A percentile compares a stretch with the other conserved stretches of the same genome.
phyloP scores from a whole-genome alignment of 2,329 filamentous ascomycete species.

The Malbranchea zuffiana region DNA sequence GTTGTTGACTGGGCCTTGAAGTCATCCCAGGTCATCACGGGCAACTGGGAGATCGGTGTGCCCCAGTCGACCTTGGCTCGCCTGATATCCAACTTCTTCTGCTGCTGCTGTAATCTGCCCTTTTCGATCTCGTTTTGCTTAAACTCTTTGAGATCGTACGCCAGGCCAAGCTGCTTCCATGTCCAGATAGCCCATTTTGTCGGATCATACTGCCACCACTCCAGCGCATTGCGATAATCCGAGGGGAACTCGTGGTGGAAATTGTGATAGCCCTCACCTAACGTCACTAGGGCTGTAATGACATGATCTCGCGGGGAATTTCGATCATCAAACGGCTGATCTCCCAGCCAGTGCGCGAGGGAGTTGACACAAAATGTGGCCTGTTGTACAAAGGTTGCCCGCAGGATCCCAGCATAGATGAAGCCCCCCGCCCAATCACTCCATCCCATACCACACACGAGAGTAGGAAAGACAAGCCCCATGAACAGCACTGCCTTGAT shows the following conservation, averaged over 20 bases:
- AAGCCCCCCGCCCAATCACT: constrained; percentile 72
- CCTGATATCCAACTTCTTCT: constrained; percentile 90
- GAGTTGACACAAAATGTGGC: constrained; percentile 91
- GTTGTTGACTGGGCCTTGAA: constrained; percentile 67
- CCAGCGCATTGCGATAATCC: constrained; percentile 82
- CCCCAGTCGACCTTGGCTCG: constrained; percentile 76
- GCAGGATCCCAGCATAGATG: constrained; percentile 73
- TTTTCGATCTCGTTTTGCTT: constrained; percentile 86
- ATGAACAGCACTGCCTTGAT: constrained; percentile 68
- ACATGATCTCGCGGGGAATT: constrained; percentile 84
- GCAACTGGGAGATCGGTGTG: constrained; percentile 70
- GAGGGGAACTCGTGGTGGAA: constrained; percentile 93
- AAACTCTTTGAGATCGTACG: constrained; percentile 84
- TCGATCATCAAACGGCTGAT: constrained; percentile 86
- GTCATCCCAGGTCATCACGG: constrained; percentile 77
- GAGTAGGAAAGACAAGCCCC: constrained; percentile 62
- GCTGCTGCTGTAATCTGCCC: constrained; percentile 74
- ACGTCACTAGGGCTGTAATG: constrained; percentile 72
- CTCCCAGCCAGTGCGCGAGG: constrained; percentile 79
- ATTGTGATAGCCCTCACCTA: constrained; percentile 87
- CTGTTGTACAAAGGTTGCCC: constrained; percentile 83
- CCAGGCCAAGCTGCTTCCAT: constrained; percentile 75
- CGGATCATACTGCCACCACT: constrained; percentile 86
- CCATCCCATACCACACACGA: constrained; percentile 69
- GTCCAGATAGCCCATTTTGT: constrained; percentile 82